Base-by-base conservation (phyloP, 225 moss, liverwort and hornwort species). In the Physcomitrellopsis africana region DNA sequence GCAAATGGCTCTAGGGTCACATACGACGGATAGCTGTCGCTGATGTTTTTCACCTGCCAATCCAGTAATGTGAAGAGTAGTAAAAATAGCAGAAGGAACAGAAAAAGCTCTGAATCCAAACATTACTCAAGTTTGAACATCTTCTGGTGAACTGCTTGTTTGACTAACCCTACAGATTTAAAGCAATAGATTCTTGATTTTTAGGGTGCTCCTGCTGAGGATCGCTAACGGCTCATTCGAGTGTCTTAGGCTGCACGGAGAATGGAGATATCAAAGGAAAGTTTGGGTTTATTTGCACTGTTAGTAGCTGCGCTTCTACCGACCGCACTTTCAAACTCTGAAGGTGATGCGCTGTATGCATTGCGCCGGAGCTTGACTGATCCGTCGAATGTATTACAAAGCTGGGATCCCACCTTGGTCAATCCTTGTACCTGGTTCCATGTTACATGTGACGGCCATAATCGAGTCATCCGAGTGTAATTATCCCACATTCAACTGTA, bases 361-460 rank as follows among this genome's bases (percentile, higher is more conserved):
- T 79, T 89, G 55, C 86, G 89, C 23, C 78, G 79, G 76, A 87
- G 80, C 66, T 79, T 89, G 70, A 76, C 65, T 7, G 89, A 89
- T 63, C 89, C 89, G 1, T 84, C 82, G 23, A 85, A 87, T 49
- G 89, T 89, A 60, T 70, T 89, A 46, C 89, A 87, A 55, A 89
- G 89, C 68, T 89, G 89, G 89, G 89, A 89, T 32, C 89, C 89
- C 8, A 89, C 89, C 16, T 74, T 89, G 61, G 89, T 89, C 80
- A 89, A 89, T 76, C 89, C 89, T n/a, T 89, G 89, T 18, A 89
- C 89, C 14, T 89, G 89, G 89, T 89, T 89, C 82, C 89, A 89
- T 68, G 89, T 89, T 19, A 89, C 89, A 0, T 89, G 89, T 62
- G 84, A 89, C 72, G 54, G 65, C 37, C 81, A 85, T 3, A 89